Conservation (phyloP, 2,329 filamentous ascomycete genomes). For the Arthroderma sp. region DNA sequence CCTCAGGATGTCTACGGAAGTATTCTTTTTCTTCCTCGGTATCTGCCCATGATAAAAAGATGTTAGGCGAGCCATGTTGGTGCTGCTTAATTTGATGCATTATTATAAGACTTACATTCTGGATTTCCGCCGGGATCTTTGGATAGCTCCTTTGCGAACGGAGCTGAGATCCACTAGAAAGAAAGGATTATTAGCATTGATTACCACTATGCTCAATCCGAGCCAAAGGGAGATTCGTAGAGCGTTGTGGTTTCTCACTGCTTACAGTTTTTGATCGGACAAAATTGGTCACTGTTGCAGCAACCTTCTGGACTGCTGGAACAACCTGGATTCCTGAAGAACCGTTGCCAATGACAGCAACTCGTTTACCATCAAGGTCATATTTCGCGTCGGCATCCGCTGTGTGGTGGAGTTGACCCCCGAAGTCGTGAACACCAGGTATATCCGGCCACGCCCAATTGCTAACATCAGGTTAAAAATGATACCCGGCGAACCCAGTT, state of each 20-base stretch:
- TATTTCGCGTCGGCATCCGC: slow-evolving; percentile 30
- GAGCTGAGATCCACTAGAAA: too few species aligned
- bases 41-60: slow-evolving; percentile 2
- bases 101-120: too few species aligned
- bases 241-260: too few species aligned
- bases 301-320: slow-evolving; percentile 18
- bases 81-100: too few species aligned
- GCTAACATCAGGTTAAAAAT: neutral
- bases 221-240: too few species aligned
- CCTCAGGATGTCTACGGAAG: slow-evolving; percentile 45
- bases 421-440: slow-evolving; percentile 33
- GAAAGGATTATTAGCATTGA: too few species aligned
- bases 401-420: slow-evolving; percentile 33
- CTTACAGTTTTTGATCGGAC: slow-evolving; percentile 13
- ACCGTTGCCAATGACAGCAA: slow-evolving; percentile 20
- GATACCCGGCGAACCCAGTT: too few species aligned
- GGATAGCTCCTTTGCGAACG: too few species aligned
- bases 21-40: slow-evolving; percentile 40
- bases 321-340: slow-evolving; percentile 30
- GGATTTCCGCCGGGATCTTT: too few species aligned
- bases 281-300: slow-evolving; percentile 2
- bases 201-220: too few species aligned
- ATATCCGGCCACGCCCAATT: slow-evolving; percentile 36
- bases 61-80: too few species aligned
- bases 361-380: slow-evolving; percentile 18